phyloP scores from a whole-genome alignment of 140 eudicot species.

The Anethum foeniculum region DNA sequence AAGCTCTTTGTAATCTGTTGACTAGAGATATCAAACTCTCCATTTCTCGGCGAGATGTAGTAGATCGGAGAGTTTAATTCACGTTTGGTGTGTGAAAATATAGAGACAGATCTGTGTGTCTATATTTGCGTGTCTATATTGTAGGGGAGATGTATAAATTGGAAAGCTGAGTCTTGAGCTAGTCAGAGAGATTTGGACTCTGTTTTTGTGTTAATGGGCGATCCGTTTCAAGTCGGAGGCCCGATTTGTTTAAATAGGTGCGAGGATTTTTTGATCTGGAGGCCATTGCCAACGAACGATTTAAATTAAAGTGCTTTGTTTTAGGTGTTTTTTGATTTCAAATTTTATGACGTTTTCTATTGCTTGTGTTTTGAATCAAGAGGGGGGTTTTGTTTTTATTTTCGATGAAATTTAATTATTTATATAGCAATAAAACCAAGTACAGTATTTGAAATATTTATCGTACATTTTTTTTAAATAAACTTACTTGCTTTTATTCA shows the following conservation, averaged over 20 bases:
- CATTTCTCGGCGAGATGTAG: conserved; percentile 22
- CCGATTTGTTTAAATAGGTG: background rate
- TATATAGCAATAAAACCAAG: no score
- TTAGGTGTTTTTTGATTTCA: background rate
- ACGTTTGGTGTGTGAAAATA: background rate
- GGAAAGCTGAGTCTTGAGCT: background rate
- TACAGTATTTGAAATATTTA: no score
- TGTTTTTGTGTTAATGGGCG: background rate
- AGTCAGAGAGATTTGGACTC: background rate
- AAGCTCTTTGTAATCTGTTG: conserved; percentile 68
- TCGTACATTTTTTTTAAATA: no score
- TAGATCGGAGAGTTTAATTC: background rate
- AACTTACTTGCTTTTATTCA: no score
- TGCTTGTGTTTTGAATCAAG: no score
- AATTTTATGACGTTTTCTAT: background rate
- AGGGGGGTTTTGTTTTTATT: no score
- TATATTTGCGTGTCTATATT: background rate
- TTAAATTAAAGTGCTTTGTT: background rate
- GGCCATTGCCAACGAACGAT: background rate
- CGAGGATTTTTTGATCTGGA: background rate
- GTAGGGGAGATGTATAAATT: background rate
- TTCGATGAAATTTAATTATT: no score
- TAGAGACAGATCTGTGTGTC: background rate
- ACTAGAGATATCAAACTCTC: conserved; percentile 66
- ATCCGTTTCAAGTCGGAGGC: background rate